Base-by-base conservation (phyloP, 108 stramenopile species). In the Cylindrotheca fusiformis region DNA sequence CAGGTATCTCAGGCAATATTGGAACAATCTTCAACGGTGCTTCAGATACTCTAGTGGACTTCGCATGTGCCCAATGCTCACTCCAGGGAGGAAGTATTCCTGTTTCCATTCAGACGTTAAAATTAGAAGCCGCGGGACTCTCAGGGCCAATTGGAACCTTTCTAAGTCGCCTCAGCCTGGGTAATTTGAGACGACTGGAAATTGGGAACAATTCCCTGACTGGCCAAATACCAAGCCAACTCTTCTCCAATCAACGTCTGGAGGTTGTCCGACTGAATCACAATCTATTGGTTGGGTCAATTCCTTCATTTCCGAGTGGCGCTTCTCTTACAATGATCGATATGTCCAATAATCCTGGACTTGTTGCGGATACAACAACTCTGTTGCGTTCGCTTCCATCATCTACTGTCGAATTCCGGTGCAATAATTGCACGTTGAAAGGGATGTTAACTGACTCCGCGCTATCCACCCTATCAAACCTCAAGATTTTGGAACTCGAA, bases 231-330 rank as follows among this genome's bases (percentile, higher is more conserved):
- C 70, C 77, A 6, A 23, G 60, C 10, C 49, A 69, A 24, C 61
- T 82, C 26, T 63, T 61, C 12, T 17, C 12, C 2, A 58, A 66
- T 14, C 44, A 29, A 14, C 24, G 60, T n/a, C 55, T 82, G 47
- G 51, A 61, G 41, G 46, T 52, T 30, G 65, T 82, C 6, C 32
- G 33, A 44, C 50, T 82, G 32, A 32, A 63, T 53, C 49, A 64
- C 54, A 67, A 72, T 47, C 21, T 22, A n/a, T 25, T 83, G 1
- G 14, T 29, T 33, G 82, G 82, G 17, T 32, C 65, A 1, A 79
- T 83, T 31, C 82, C 82, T 41, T 58, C 67, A 18, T 49, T 87
- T 20, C 60, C 68, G 20, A 68, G 74, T 52, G 79, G 71, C 32
- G 10, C 36, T 10, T 41, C 36, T 6, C 36, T 41, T 6, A 41